A percentile compares a stretch with the other conserved stretches of the same genome.
These are phyloP conservation scores for Candida koratica DNA, from an alignment of 805 yeast genomes.

Conservation along the genomic window DNA sequence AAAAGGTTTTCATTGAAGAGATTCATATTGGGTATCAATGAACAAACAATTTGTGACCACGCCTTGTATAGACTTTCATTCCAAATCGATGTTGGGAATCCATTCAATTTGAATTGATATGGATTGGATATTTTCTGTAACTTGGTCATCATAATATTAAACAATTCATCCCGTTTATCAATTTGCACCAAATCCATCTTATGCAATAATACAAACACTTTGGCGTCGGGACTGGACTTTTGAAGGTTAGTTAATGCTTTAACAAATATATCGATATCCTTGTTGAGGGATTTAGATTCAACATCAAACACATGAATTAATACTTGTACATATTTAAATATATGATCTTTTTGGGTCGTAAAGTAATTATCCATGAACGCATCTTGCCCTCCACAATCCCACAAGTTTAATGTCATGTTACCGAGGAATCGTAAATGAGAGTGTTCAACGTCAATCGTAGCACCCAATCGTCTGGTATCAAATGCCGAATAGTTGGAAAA, in stretches of 20 bases:
- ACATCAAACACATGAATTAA: conserved; percentile 95
- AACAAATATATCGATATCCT: conserved; percentile 88
- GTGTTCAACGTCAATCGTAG: conserved; percentile 98
- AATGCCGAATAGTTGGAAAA: conserved; percentile 94
- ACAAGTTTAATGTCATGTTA: conserved; percentile 88
- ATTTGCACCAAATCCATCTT: conserved; percentile 94
- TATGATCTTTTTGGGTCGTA: conserved; percentile 83
- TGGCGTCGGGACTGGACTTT: conserved; percentile 84
- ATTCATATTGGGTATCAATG: conserved; percentile 87
- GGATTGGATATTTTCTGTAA: conserved; percentile 72
- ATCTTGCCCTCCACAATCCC: conserved; percentile 99
- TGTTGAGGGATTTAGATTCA: conserved; percentile 83
- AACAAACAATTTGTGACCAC: conserved; percentile 94
- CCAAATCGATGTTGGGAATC: conserved; percentile 96
- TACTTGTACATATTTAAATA: conserved; percentile 93
- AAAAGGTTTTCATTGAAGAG: conserved; percentile 71
- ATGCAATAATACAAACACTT: conserved; percentile 85
- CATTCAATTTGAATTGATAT: conserved; percentile 59
- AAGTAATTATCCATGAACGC: conserved; percentile 93
- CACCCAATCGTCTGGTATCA: conserved; percentile 92
- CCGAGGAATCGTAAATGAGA: conserved; percentile 90
- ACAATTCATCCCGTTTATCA: conserved; percentile 79
- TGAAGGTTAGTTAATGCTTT: conserved; percentile 77
- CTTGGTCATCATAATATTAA: conserved; percentile 78
- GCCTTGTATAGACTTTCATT: conserved; percentile 94